Percentiles rank a stretch among this genome's conserved stretches.
These are phyloP conservation scores for Perkinsus marinus DNA, from an alignment of 169 alveolate genomes.

Conservation along the genomic window DNA sequence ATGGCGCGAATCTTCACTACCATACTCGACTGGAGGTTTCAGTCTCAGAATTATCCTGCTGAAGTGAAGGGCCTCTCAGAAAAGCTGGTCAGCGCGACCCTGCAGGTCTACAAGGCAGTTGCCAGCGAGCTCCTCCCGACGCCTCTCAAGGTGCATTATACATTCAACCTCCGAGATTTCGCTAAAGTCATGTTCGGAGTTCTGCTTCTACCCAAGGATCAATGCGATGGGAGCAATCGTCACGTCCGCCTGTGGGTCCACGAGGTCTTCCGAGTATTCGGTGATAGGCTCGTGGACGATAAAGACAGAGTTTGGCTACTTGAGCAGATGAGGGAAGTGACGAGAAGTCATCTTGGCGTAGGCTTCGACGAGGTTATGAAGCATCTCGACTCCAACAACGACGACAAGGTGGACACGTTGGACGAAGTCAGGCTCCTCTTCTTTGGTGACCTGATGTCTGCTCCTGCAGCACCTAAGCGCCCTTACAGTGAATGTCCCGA, in stretches of 20 bases:
- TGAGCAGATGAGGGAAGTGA: conserved; percentile 45
- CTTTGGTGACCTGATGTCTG: conserved; percentile 61
- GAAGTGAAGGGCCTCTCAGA: conserved; percentile 46
- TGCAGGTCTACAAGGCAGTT: conserved; percentile 63
- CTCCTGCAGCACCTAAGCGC: conserved; percentile 53
- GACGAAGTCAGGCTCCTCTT: conserved; percentile 75
- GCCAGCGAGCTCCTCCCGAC: conserved; percentile 71
- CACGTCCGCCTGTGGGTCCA: conserved; percentile 75
- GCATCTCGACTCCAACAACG: conserved; percentile 55
- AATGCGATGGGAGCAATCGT: conserved; percentile 1
- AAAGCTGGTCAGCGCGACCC: conserved; percentile 62
- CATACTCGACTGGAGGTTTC: conserved; percentile 59
- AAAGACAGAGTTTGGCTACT: conserved; percentile 68
- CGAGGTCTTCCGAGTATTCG: conserved; percentile 74
- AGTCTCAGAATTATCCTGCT: conserved; percentile 39
- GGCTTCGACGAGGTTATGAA: conserved; percentile 52
- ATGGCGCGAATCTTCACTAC: conserved; percentile 68
- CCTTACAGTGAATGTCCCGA: conserved; percentile 64
- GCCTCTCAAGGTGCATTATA: conserved; percentile 79
- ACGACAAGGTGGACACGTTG: conserved; percentile 63
- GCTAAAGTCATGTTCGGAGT: conserved; percentile 47
- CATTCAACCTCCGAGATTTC: conserved; percentile 76
- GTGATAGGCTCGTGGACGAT: conserved; percentile 77
- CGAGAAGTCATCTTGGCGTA: conserved; percentile 49
- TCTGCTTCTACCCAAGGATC: neutral